Base-by-base conservation (phyloP, 768 basidiomycete genomes). In the Boletus sensibilis region DNA sequence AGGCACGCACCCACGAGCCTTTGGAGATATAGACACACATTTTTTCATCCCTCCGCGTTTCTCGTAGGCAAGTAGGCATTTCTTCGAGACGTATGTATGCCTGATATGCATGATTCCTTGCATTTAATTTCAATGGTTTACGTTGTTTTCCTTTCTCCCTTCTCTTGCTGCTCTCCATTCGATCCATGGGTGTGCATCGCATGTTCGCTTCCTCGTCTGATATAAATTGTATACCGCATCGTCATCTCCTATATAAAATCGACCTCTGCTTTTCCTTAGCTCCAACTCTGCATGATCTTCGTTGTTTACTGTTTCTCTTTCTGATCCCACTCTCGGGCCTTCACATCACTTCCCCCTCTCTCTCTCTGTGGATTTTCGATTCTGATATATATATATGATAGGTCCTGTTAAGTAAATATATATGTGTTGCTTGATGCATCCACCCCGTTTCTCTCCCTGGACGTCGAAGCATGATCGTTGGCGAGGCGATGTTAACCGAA, bases 1-100 rank as follows among this genome's bases (percentile, higher is more conserved):
- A 94, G 70, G 83, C 90, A 65, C 84, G 87, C 73, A 90, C 89
- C 60, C 88, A 92, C 76, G 89, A 94, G 78, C 89, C 89, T 39
- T 73, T 92, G 75, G 92, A 93, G 72, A 86, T 92, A 79, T 92
- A 78, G 63, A 73, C 47, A 41, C 38, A 29, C 23, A 23, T 13
- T 45, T 38, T 40, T 43, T 38, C 51, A 35, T 42, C 41, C 35
- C 23, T 37, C 35, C 18, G 25, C 27, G 27, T 29, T 29, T 48
- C 60, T 57, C 47, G 54, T 61, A 61, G 57, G 62, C 61, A 57
- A 57, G 63, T 59, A 61, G 66, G 58, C 46, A 53, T 57, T 51
- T 59, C 50, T 20, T 47, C 20, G 47, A 66, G 55, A 52, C 59
- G 53, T 67, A 63, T 71, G 50, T 65, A 57, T 58, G 60, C 59